Conservation (phyloP, 176 grass and related monocot genomes). For the Carex myosuroides region DNA sequence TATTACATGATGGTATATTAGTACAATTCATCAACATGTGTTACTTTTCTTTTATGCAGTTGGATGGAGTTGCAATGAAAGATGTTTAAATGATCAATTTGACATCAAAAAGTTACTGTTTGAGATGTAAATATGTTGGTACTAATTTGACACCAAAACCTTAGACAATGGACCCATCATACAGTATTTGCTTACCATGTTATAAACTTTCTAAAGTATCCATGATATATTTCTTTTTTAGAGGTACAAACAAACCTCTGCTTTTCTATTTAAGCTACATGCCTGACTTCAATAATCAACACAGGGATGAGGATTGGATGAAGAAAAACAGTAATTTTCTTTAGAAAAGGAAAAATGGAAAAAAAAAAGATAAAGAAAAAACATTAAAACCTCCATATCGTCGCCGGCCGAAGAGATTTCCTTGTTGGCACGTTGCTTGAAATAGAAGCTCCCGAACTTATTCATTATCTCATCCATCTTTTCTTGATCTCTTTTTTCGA, state of each 20-base stretch:
- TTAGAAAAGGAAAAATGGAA: not conserved
- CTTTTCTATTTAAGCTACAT: not conserved
- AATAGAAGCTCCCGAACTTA: slow-evolving; percentile 66
- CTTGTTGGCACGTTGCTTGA: slow-evolving; percentile 53
- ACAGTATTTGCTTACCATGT: not conserved
- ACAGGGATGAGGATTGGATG: not conserved
- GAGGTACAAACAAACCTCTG: not conserved
- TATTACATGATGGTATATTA: not conserved
- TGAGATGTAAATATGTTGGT: not conserved
- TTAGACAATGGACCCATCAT: not conserved
- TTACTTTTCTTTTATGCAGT: not conserved
- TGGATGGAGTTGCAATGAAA: not conserved
- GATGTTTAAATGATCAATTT: not conserved
- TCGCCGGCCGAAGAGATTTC: slow-evolving; percentile 72
- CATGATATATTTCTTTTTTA: not conserved
- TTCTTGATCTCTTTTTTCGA: not conserved
- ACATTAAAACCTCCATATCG: slow-evolving; percentile 43
- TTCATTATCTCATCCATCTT: slow-evolving; percentile 82
- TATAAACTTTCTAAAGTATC: not conserved
- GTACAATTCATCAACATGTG: not conserved
- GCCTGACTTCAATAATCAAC: not conserved
- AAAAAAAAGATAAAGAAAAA: not conserved
- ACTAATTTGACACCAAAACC: not conserved
- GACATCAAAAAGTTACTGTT: not conserved
- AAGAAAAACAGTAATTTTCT: not conserved